Percentiles rank a stretch among this genome's conserved stretches.
phyloP scores from a whole-genome alignment of 1,139 yeast genomes.

The Geotrichum restrictum region DNA sequence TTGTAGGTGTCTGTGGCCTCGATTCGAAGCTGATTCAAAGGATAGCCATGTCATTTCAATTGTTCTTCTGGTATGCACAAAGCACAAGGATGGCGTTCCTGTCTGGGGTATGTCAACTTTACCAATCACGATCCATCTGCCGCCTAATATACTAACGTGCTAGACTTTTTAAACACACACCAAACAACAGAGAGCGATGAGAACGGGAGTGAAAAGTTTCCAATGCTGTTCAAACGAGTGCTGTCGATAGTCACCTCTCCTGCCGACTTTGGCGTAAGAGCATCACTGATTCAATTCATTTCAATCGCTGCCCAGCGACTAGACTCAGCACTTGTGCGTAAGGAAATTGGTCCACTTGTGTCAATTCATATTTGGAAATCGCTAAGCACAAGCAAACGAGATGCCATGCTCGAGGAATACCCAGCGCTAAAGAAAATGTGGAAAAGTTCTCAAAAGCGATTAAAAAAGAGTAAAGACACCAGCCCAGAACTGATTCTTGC shows the following conservation, averaged over 20 bases:
- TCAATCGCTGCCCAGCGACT: conserved; percentile 30
- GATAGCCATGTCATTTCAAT: conserved; percentile 44
- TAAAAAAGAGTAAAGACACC: conserved; percentile 18
- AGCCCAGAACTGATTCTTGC: conserved; percentile 22
- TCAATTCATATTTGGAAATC: conserved; percentile 42
- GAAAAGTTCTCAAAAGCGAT: conserved; percentile 29
- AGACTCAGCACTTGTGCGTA: conserved; percentile 30
- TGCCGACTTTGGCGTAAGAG: conserved; percentile 18
- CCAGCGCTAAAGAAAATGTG: conserved; percentile 32
- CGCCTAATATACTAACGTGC: neutral
- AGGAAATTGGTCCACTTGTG: conserved; percentile 39
- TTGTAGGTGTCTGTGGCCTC: conserved; percentile 42
- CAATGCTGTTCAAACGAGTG: conserved; percentile 32
- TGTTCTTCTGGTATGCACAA: conserved; percentile 27
- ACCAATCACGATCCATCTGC: too few relatives aligned
- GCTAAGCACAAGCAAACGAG: conserved; percentile 24
- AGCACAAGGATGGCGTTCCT: conserved; percentile 22
- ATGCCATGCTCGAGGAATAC: conserved; percentile 23
- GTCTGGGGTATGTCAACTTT: conserved; percentile 22
- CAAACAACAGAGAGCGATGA: neutral
- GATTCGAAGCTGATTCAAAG: conserved; percentile 42
- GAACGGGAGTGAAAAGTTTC: conserved; percentile 26
- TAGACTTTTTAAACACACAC: conserved; percentile 24
- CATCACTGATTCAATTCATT: conserved; percentile 31
- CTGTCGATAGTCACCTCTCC: conserved; percentile 25